Evolutionary conservation across 352 stramenopile species (phyloP), one percentile per base, ranked within the genome.

Genomic region (Globisporangium perplexum): DNA sequence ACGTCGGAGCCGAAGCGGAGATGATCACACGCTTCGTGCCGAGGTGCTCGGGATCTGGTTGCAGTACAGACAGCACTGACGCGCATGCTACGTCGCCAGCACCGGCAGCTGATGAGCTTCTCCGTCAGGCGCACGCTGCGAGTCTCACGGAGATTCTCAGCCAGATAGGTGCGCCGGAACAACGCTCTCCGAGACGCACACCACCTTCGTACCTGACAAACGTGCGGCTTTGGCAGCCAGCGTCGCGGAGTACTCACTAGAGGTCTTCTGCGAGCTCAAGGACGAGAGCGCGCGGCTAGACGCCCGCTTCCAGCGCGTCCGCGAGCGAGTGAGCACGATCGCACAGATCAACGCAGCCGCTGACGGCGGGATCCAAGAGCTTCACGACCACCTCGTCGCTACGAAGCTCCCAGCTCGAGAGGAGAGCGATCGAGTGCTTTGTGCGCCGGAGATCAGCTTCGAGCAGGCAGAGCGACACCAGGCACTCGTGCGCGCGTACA

Each of bases 201-300:
- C 3, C 11, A 3, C 0, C 11, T 1, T 39, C 14, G 15, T 7
- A 7, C 12, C 41, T 52, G 4, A 18, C 44, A 20, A 7, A 41
- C 15, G 14, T 31, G 2, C 48, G 15, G 8, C 8, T 43, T 7
- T 23, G 48, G 33, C 35, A 87, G 76, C 76, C 20, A 54, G 60
- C 33, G 71, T 87, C 7, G 66, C 76, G 18, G 68, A 66, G 11
- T 66, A 80, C 46, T 72, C 76, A 23, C 55, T 85, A 1, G 69
- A 85, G 8, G 69, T 87, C 28, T 74, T 85, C 22, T 49, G 51
- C 42, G 76, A 85, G 51, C 63, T 87, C 7, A 68, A 66, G 18
- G 55, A 71, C 44, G 68, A 81, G 36, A 74, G 54, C 7, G 53
- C 18, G n/a, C 47, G 54, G 1, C 52, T 83, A 0, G 53, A 60